Base-by-base conservation (phyloP, 2,329 filamentous ascomycete genomes). In the Xylaria sp. region DNA sequence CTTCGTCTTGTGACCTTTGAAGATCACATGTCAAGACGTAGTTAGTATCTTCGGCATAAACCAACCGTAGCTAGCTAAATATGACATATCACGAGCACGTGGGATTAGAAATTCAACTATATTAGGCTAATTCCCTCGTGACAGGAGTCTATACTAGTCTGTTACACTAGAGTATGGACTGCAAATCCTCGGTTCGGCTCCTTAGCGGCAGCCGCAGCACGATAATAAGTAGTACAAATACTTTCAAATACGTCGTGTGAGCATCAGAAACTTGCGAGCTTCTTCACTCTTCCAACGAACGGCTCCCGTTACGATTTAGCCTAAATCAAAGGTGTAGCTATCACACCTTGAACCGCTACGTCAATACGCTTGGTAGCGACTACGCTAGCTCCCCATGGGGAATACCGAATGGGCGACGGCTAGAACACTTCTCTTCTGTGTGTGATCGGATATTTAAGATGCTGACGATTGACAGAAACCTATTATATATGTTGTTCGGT, bases 361-460 rank as follows among this genome's bases (percentile, higher is more conserved):
- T 62, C 20, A 44, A 58, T 34, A 63, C 6, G n/a, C 50, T 52
- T 52, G 50, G 50, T 52, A 52, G 50, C 50, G 25, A 52, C 25
- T 18, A 31, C 39, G 28, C 39, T 58, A 58, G 44, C 37, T 28
- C 39, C 37, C 37, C 37, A 57, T 57, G 20, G 20, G 20, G 37
- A 61, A 44, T 57, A 37, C 44, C 56, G 23, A 44, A 52, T 46
- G 15, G 34, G 62, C 54, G 28, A 46, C 51, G 3, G 25, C 37
- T 13, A 25, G 28, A 64, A 13, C 20, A 48, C 50, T 41, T 13
- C 55, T 60, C 20, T 57, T 5, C 25, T 23, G 34, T n/a, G 12
- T 8, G 12, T 52, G 8, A 52, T 52, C 25, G 50, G 6, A 15
- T 18, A 52, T 28, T 52, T 52, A 15, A 5, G 15, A 52, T 52